Conservation (phyloP, 1,284 basidiomycete species). For the Papiliotrema laurentii region DNA sequence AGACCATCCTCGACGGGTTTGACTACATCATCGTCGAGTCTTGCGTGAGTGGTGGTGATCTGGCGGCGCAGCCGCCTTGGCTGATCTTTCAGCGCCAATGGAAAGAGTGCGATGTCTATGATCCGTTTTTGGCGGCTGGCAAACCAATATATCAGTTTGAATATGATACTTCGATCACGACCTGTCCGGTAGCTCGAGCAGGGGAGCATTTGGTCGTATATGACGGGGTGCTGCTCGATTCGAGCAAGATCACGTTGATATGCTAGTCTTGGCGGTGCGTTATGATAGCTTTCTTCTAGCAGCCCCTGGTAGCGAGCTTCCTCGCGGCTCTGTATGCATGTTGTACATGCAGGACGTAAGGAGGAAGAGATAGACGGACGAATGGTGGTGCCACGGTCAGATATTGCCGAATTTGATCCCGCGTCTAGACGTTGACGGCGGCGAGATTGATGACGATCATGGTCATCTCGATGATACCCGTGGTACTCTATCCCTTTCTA, state of each 20-base stretch:
- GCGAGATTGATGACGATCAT: not conserved
- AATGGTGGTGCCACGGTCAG: not conserved
- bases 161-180: not conserved
- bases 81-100: slow-evolving; percentile 1
- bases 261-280: no score
- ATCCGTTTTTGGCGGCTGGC: slow-evolving; percentile 5
- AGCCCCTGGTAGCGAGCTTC: no score
- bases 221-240: not conserved
- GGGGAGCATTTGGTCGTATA: slow-evolving; percentile 4
- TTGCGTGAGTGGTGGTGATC: not conserved
- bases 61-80: no score
- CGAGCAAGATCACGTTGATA: not conserved
- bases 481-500: not conserved
- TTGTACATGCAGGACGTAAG: no score
- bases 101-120: slow-evolving; percentile 10
- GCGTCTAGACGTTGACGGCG: not conserved
- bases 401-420: slow-evolving; percentile 3
- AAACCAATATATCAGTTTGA: slow-evolving; percentile 11
- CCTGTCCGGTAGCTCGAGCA: slow-evolving; percentile 1
- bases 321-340: no score
- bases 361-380: not conserved
- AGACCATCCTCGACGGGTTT: not conserved
- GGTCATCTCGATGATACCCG: not conserved
- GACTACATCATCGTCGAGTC: not conserved
- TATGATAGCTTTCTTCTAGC: no score